Conservation (phyloP, 2,329 filamentous ascomycete species). For the Onygenales sp. region DNA sequence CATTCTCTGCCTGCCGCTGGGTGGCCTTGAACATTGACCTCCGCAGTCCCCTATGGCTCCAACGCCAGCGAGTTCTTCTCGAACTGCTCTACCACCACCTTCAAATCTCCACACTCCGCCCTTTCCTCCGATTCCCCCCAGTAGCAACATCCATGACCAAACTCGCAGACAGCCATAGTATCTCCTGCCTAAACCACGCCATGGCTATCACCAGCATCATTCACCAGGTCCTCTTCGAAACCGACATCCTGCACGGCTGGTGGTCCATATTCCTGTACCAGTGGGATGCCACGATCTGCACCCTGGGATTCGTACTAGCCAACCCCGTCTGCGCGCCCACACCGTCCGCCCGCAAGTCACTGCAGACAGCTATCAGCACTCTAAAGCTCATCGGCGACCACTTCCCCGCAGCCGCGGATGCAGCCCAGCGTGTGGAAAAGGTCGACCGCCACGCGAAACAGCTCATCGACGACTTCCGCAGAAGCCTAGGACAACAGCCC, state of each 20-base stretch:
- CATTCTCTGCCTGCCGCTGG: neutral
- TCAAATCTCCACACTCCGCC: neutral
- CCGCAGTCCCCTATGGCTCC: neutral
- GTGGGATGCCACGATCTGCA: neutral
- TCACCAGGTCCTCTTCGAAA: neutral
- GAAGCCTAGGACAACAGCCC: too few species aligned
- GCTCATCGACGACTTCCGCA: too few species aligned
- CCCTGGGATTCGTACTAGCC: neutral
- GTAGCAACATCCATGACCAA: neutral
- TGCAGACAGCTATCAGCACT: too few species aligned
- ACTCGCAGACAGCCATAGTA: neutral
- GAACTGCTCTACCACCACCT: neutral
- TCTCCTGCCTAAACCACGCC: neutral
- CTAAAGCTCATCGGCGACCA: too few species aligned
- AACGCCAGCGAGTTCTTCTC: neutral
- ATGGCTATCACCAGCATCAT: neutral
- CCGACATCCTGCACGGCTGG: neutral
- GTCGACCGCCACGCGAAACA: too few species aligned
- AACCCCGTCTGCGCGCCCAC: neutral
- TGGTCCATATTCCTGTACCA: neutral
- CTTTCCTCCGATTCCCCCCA: neutral
- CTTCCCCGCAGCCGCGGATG: too few species aligned
- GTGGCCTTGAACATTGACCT: neutral
- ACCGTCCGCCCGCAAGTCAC: neutral
- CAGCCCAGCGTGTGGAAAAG: too few species aligned